Conservation (phyloP, 1,284 basidiomycete genomes). For the Kwoniella shivajii region DNA sequence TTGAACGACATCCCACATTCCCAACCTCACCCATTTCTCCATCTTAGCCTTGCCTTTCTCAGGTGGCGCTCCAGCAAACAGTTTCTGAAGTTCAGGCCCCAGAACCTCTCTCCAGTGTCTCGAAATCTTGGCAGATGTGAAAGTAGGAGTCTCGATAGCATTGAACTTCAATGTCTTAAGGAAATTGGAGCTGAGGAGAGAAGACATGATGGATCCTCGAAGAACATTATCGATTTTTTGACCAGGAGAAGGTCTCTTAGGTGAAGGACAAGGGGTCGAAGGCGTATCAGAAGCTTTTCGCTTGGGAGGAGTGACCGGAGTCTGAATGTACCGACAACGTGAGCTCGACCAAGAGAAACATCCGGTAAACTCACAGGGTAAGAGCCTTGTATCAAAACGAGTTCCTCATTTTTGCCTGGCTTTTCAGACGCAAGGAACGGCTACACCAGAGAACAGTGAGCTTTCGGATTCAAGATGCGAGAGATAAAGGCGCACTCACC, state of each 20-base stretch:
- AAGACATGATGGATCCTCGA: constrained; percentile 26
- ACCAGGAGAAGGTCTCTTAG: constrained; percentile 25
- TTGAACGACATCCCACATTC: constrained; percentile 22
- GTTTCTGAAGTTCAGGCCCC: constrained; percentile 21
- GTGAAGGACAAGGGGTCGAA: constrained; percentile 2
- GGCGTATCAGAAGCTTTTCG: background rate
- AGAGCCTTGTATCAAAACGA: background rate
- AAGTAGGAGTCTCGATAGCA: background rate
- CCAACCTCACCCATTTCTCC: constrained; percentile 1
- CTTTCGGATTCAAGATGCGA: too few relatives aligned
- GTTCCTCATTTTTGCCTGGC: too few relatives aligned
- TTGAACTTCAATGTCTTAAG: constrained; percentile 8
- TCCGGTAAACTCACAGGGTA: background rate
- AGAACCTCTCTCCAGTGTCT: constrained; percentile 44
- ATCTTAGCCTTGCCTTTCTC: constrained; percentile 9
- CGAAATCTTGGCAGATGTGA: constrained; percentile 18
- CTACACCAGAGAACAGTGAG: too few relatives aligned
- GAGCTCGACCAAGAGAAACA: too few relatives aligned
- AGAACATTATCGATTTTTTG: constrained; percentile 25
- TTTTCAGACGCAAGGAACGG: too few relatives aligned
- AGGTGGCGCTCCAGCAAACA: constrained; percentile 4
- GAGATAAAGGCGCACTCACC: too few relatives aligned
- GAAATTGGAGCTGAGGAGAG: constrained; percentile 17
- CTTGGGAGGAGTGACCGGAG: background rate
- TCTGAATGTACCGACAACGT: background rate